Conservation (phyloP, 768 basidiomycete species). For the Mycena albidolilacea region DNA sequence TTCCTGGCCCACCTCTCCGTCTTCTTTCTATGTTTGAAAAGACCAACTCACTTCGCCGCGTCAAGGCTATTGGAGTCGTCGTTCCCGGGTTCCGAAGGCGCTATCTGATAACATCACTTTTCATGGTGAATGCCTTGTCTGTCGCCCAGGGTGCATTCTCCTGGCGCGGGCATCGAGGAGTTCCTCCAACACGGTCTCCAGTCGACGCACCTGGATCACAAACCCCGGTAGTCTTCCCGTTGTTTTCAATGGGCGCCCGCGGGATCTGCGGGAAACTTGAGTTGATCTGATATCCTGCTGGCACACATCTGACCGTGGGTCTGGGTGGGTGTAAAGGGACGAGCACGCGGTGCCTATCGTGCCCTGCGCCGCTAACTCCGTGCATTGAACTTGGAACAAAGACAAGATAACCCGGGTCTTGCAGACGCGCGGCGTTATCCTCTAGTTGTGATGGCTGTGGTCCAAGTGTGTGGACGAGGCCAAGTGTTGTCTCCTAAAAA, state of each 20-base stretch:
- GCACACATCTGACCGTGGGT: background rate
- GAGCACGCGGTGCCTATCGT: conserved; percentile 1
- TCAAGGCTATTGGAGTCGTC: too few relatives aligned
- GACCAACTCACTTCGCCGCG: background rate
- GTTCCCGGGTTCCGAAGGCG: too few relatives aligned
- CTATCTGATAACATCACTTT: too few relatives aligned
- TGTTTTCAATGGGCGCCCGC: background rate
- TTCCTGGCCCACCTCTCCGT: background rate
- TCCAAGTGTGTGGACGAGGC: too few relatives aligned
- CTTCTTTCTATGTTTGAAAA: background rate
- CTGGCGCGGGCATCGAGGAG: too few relatives aligned
- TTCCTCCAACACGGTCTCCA: too few relatives aligned
- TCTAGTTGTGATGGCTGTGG: background rate
- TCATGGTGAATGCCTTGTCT: too few relatives aligned
- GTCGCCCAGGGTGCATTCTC: too few relatives aligned
- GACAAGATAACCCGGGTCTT: background rate
- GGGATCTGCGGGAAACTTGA: background rate
- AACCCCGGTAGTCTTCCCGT: background rate
- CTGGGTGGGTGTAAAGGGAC: background rate
- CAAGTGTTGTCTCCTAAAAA: too few relatives aligned
- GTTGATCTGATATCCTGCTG: background rate
- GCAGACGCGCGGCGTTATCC: background rate
- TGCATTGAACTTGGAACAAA: background rate
- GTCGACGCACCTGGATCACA: background rate
- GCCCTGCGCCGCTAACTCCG: background rate